Base-by-base conservation (phyloP, 1,139 yeast genomes). In the Scheffersomyces lignicola region DNA sequence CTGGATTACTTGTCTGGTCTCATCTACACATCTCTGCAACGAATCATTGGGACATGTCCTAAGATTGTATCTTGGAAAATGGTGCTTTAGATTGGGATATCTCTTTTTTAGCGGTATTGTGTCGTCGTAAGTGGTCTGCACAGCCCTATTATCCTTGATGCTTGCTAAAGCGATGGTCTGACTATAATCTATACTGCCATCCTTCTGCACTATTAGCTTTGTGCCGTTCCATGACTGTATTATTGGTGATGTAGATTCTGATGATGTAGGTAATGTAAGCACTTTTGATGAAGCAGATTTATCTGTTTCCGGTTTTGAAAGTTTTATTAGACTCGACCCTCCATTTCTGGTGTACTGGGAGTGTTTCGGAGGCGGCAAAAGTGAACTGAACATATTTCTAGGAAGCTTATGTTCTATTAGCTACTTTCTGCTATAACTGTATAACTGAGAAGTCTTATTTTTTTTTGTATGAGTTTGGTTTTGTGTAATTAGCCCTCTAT, bases 261-360 rank as follows among this genome's bases (percentile, higher is more conserved):
- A 20, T 20, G 23, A 20, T 20, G 6, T 5, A 14, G 28, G 15
- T 8, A 24, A 12, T 24, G 28, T 26, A 10, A 26, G 29, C 12
- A 26, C 13, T 26, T 26, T 26, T 15, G 16, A n/a, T n/a, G n/a
- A 12, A 26, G 29, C 9, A n/a, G 11, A 26, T 26, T 26, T 26
- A 26, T 26, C 27, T 14, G 10, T 13, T 22, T 64, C 58, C n/a
- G 76, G 75, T 36, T 50, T 66, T 34, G 59, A 49, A 30, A 47
- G 47, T 40, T 70, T 70, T 32, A 70, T 49, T 0, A 75, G 75
- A 5, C 69, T 58, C 2, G 75, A 68, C 29, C 65, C 72, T 32
- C 62, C 65, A 40, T 56, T 60, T 1, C 64, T 46, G 1, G 64
- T 48, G 35, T 60, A 62, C 35, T 38, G 17, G 31, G 59, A 42